Evolutionary conservation across 2,329 filamentous ascomycete genomes (phyloP).

Genomic region (Rosellinia necatrix): DNA sequence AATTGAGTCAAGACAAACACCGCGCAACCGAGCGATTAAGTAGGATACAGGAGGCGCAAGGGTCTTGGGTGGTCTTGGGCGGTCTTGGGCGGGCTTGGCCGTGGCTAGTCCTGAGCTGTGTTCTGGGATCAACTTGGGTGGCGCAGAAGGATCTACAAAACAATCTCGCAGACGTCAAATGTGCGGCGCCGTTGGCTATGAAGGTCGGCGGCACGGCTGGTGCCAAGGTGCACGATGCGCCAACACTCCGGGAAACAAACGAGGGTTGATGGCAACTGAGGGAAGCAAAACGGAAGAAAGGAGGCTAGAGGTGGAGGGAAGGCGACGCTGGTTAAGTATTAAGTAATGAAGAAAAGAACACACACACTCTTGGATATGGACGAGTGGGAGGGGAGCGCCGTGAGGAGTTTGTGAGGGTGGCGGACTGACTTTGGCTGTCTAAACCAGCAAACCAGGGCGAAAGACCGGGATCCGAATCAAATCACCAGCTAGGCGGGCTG

Average conservation of each 20-base stretch:
- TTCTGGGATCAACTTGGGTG: conserved; percentile 35
- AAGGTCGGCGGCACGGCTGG: conserved; percentile 5
- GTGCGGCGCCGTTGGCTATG: conserved; percentile 9
- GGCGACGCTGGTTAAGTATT: conserved; percentile 4
- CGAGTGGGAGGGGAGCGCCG: conserved; percentile 9
- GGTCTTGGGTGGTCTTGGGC: conserved; percentile 36
- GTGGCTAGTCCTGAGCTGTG: conserved; percentile 34
- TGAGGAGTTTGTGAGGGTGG: conserved; percentile 20
- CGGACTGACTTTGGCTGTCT: conserved; percentile 16
- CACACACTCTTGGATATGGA: conserved; percentile 11
- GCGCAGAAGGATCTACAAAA: conserved; percentile 27
- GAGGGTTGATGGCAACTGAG: no score
- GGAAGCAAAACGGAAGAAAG: not conserved
- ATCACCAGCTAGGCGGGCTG: conserved; percentile 15
- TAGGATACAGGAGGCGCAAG: conserved; percentile 31
- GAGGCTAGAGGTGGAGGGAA: conserved; percentile 1
- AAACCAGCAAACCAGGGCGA: conserved; percentile 20
- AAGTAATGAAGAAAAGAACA: conserved; percentile 2
- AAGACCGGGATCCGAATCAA: conserved; percentile 18
- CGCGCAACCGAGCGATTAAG: conserved; percentile 23
- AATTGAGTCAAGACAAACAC: conserved; percentile 16
- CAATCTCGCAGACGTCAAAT: conserved; percentile 18
- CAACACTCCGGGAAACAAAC: not conserved
- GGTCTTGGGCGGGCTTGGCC: conserved; percentile 36
- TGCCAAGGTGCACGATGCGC: conserved; percentile 2